A percentile compares a stretch with the other conserved stretches of the same genome.
Evolutionary conservation across 768 basidiomycete species (phyloP).

Genomic region (Tricholoma saponaceum): DNA sequence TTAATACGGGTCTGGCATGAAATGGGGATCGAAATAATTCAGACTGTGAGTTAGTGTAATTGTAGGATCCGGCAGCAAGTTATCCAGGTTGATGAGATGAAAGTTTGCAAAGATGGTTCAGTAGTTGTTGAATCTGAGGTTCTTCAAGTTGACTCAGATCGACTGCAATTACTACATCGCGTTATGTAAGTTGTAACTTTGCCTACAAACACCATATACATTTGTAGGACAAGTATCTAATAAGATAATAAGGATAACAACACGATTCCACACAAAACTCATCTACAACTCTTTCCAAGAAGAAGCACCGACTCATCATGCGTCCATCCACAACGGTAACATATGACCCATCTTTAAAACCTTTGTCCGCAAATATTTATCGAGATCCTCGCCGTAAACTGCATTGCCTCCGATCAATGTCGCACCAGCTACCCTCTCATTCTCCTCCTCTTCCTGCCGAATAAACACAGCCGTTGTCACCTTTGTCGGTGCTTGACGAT

Average conservation of each 20-base stretch:
- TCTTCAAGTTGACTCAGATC: too few species aligned
- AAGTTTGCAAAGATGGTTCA: too few species aligned
- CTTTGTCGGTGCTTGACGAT: slow-evolving; percentile 24
- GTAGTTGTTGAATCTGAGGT: too few species aligned
- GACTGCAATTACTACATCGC: too few species aligned
- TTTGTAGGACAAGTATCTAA: not conserved
- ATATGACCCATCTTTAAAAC: slow-evolving; percentile 97
- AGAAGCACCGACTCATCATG: slow-evolving; percentile 13
- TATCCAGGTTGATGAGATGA: too few species aligned
- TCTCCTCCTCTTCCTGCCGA: slow-evolving; percentile 23
- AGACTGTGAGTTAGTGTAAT: too few species aligned
- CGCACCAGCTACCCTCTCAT: slow-evolving; percentile 53
- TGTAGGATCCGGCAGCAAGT: too few species aligned
- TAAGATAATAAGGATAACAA: not conserved
- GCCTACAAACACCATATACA: not conserved
- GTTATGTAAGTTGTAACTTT: too few species aligned
- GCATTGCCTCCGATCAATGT: slow-evolving; percentile 79
- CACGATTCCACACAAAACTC: not conserved
- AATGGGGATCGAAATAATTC: too few species aligned
- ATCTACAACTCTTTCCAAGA: not conserved
- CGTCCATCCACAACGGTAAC: slow-evolving; percentile 55
- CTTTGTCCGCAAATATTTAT: slow-evolving; percentile 94
- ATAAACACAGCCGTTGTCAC: slow-evolving; percentile 11
- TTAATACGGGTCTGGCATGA: too few species aligned
- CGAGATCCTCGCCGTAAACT: slow-evolving; percentile 80